Conservation (phyloP, 768 basidiomycete genomes). For the Psilocybe sp. region DNA sequence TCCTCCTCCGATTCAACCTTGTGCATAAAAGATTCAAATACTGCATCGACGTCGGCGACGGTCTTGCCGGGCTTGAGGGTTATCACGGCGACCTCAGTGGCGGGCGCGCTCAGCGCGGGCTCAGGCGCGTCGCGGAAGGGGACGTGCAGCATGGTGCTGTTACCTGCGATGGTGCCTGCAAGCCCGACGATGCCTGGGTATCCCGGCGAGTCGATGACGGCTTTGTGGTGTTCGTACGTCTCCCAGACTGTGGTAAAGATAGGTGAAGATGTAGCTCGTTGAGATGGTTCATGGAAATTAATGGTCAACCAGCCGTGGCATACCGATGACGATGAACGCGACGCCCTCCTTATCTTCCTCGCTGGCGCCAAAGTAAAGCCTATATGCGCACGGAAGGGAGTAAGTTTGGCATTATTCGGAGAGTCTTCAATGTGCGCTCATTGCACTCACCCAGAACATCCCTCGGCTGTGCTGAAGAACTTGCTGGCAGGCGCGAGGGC, state of each 20-base stretch:
- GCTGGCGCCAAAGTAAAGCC: conserved; percentile 9
- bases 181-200: conserved; percentile 12
- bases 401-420: not conserved
- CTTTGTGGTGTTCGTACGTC: conserved; percentile 15
- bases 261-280: not conserved
- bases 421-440: not conserved
- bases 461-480: not conserved
- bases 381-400: not conserved
- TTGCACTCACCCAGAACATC: not conserved
- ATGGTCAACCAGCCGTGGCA: not conserved
- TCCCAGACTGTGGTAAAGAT: conserved; percentile 14
- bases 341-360: conserved; percentile 12
- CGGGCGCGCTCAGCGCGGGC: conserved; percentile 7
- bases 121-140: conserved; percentile 4
- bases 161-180: conserved; percentile 1
- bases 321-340: conserved; percentile 9
- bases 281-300: not conserved
- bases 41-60: conserved; percentile 3
- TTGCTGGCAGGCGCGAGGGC: not conserved
- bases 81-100: conserved; percentile 10
- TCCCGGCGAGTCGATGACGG: conserved; percentile 9
- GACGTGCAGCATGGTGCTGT: conserved; percentile 2
- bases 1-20: conserved; percentile 2
- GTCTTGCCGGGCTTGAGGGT: conserved; percentile 12
- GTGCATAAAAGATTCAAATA: not conserved